Conservation (phyloP, 306 rosid species). For the Cucurbita ficifolia region DNA sequence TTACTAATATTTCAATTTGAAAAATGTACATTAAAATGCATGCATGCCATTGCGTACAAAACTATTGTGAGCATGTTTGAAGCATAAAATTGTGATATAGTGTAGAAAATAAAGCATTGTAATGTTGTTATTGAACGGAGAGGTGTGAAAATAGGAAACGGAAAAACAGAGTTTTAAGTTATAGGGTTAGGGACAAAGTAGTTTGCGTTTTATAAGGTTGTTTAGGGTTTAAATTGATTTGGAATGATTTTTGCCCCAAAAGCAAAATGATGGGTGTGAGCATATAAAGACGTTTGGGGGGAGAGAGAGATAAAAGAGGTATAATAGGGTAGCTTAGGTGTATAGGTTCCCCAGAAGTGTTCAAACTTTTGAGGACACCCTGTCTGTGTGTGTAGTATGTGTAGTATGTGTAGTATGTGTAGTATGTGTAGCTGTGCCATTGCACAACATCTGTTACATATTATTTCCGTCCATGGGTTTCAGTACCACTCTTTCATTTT, state of each 20-base stretch:
- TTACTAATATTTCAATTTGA: too few species aligned
- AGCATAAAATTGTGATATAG: too few species aligned
- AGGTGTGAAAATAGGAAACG: too few species aligned
- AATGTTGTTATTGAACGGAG: too few species aligned
- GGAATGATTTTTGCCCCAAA: not conserved
- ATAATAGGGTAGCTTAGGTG: not conserved
- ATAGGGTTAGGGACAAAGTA: not conserved
- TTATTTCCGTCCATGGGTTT: slow-evolving; percentile 1
- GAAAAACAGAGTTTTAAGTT: too few species aligned
- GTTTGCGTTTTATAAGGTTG: not conserved
- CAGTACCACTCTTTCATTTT: not conserved
- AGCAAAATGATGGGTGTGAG: not conserved
- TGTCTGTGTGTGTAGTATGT: slow-evolving; percentile 1
- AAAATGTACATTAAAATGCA: too few species aligned
- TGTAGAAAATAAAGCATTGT: too few species aligned
- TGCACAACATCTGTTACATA: not conserved
- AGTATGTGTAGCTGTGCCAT: not conserved
- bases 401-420: not conserved
- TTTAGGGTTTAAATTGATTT: not conserved
- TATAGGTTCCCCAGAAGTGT: not conserved
- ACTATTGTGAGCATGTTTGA: too few species aligned
- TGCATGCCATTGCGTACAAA: too few species aligned
- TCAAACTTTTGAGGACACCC: slow-evolving; percentile 6
- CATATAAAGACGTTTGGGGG: not conserved
- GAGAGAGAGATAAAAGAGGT: not conserved